Conservation (phyloP, 306 rosid species). For the Dalbergia oliveri region DNA sequence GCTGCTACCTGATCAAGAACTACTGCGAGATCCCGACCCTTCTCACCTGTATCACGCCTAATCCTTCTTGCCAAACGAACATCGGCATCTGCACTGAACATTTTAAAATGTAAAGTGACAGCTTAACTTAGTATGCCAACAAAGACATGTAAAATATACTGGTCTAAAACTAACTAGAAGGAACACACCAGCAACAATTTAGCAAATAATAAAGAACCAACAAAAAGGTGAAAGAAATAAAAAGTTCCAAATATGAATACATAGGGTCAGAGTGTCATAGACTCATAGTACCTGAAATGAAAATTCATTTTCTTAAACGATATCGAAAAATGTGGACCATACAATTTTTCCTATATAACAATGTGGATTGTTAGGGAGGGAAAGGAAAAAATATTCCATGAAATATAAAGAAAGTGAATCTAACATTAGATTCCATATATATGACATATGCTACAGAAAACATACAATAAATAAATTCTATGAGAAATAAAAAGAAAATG, state of each 20-base stretch:
- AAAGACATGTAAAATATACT: slow-evolving; percentile 22
- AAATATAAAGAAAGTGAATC: slow-evolving; percentile 13
- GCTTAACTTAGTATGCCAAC: slow-evolving; percentile 59
- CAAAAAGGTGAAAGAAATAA: neutral
- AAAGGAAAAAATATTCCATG: neutral
- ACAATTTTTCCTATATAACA: neutral
- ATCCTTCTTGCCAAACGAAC: slow-evolving; percentile 99
- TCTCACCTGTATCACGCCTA: slow-evolving; percentile 92
- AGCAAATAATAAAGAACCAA: slow-evolving; percentile 9
- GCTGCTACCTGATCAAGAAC: slow-evolving; percentile 93
- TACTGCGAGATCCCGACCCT: slow-evolving; percentile 83
- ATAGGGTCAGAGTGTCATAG: neutral
- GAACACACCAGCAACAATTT: neutral
- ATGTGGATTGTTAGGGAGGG: neutral
- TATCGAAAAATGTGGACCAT: slow-evolving; percentile 11
- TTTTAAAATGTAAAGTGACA: slow-evolving; percentile 69
- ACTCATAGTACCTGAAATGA: neutral
- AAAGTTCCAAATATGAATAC: neutral
- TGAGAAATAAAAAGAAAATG: slow-evolving; percentile 8
- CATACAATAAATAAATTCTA: slow-evolving; percentile 12
- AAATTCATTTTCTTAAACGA: neutral
- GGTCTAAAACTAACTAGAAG: slow-evolving; percentile 29
- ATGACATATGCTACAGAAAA: slow-evolving; percentile 15
- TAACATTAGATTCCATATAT: slow-evolving; percentile 8
- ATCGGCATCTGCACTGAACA: slow-evolving; percentile 99